Base-by-base conservation (phyloP, 2,329 filamentous ascomycete species). In the Didymosphaeria variabile region DNA sequence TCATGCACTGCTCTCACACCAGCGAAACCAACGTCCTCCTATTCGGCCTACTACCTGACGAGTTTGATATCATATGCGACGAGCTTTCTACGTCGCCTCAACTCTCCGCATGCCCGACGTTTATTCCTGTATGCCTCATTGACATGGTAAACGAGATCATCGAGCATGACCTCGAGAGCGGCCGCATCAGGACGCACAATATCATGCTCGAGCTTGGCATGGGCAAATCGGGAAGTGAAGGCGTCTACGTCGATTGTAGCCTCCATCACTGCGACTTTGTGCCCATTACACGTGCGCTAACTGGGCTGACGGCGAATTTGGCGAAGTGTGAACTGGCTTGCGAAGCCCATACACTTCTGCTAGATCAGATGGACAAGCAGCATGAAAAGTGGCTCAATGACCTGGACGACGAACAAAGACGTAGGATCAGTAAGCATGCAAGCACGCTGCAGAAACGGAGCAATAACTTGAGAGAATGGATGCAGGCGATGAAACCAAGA, bases 71-170 rank as follows among this genome's bases (percentile, higher is more conserved):
- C 7, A 23, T 59, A 8, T 59, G 50, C 31, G 32, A 40, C 7
- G 52, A 60, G 36, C 44, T 60, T 36, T 21, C 34, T 10, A 23
- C 21, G 15, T 52, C 52, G 9, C 32, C 38, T 3, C 26, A 29
- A 3, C 26, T 60, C 15, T 34, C 45, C 7, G 31, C n/a, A 13
- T 29, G 55, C 4, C 58, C 52, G 29, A 56, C 53, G 13, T 57
- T 51, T 29, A 26, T 60, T 15, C 58, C 58, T 13, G 51, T 50
- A 17, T 55, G 50, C 26, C 44, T 59, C 15, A 34, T 55, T 15
- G 57, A 59, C 8, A 31, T 55, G 21, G 54, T 36, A 7, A 46
- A 44, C 21, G 57, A 50, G n/a, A n/a, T 29, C 19, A 53, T 55
- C 21, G 57, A 49, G 26, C 32, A 50, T 9, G 38, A 40, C 15